Conservation (phyloP, 2,329 filamentous ascomycete species). For the Phyllosticta capitalensis region DNA sequence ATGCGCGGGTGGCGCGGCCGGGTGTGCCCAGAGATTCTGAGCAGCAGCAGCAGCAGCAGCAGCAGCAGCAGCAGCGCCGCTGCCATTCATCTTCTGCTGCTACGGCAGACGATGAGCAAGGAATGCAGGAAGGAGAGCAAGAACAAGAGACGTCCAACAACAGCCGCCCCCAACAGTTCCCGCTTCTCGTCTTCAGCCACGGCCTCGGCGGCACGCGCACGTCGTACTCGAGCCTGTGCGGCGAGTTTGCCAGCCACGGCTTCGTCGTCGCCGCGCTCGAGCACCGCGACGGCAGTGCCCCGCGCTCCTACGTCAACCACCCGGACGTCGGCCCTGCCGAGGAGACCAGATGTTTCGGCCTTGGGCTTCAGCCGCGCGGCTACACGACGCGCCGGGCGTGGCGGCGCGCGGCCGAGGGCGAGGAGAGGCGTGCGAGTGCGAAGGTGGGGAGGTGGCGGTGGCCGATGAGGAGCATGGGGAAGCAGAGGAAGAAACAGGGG, state of each 20-base stretch:
- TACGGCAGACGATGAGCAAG: slow-evolving; percentile 15
- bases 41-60: slow-evolving; percentile 20
- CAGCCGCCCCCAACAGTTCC: too few species aligned
- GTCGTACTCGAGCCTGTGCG: slow-evolving; percentile 53
- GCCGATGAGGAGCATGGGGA: background rate
- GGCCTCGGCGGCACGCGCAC: slow-evolving; percentile 55
- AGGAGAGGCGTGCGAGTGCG: background rate
- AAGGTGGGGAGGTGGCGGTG: background rate
- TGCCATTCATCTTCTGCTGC: slow-evolving; percentile 36
- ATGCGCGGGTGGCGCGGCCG: slow-evolving; percentile 47
- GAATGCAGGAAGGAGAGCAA: slow-evolving; percentile 23
- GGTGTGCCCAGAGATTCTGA: slow-evolving; percentile 36
- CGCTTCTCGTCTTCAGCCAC: slow-evolving; percentile 57
- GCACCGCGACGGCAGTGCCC: slow-evolving; percentile 55
- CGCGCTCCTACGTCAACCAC: slow-evolving; percentile 52
- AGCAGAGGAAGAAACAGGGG: background rate
- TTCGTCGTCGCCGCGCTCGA: slow-evolving; percentile 57
- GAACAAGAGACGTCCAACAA: too few species aligned
- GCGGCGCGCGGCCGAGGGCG: background rate
- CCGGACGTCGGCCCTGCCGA: slow-evolving; percentile 25
- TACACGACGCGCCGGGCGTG: background rate
- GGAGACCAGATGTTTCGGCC: background rate
- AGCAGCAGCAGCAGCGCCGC: slow-evolving; percentile 23
- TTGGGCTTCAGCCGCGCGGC: background rate
- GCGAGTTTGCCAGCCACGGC: slow-evolving; percentile 57